A percentile compares a stretch with the other conserved stretches of the same genome.
Evolutionary conservation across 2,329 filamentous ascomycete species (phyloP).

Genomic region (Cadophora sp.): DNA sequence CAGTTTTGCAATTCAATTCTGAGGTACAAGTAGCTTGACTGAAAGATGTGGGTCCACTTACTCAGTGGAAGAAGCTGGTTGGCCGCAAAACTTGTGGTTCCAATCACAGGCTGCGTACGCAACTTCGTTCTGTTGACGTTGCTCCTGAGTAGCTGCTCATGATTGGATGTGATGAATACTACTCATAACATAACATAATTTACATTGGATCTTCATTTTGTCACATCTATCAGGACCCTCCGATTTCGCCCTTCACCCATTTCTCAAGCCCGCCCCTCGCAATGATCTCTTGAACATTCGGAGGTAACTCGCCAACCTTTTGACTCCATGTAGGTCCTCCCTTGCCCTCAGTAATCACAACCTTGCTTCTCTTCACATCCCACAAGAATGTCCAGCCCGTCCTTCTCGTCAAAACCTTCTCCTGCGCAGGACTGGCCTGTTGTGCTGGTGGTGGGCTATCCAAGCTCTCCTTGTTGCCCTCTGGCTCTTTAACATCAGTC

Average conservation of each 20-base stretch:
- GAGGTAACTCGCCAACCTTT: conserved; percentile 82
- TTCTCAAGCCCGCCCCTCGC: conserved; percentile 79
- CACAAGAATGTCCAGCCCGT: conserved; percentile 86
- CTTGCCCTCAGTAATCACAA: conserved; percentile 73
- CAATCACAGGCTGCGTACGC: neutral
- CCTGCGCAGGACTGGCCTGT: conserved; percentile 46
- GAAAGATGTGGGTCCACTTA: neutral
- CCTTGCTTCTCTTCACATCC: conserved; percentile 77
- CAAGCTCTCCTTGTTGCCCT: conserved; percentile 55
- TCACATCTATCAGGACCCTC: conserved; percentile 3
- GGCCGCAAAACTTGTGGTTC: neutral
- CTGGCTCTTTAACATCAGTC: conserved; percentile 56
- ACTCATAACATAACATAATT: conserved; percentile 15
- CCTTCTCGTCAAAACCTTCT: conserved; percentile 68
- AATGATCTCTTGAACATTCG: conserved; percentile 88
- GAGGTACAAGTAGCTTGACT: neutral
- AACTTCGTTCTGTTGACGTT: neutral
- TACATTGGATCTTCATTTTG: conserved; percentile 7
- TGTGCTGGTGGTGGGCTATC: conserved; percentile 56
- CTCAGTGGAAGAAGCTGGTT: neutral
- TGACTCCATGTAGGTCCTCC: conserved; percentile 75
- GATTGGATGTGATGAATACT: neutral
- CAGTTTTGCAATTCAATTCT: neutral
- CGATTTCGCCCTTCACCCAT: conserved; percentile 64
- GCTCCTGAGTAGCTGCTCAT: neutral